A percentile compares a stretch with the other conserved stretches of the same genome.
Evolutionary conservation across 2,329 filamentous ascomycete species (phyloP).

Genomic region (Penicillium olsonii): DNA sequence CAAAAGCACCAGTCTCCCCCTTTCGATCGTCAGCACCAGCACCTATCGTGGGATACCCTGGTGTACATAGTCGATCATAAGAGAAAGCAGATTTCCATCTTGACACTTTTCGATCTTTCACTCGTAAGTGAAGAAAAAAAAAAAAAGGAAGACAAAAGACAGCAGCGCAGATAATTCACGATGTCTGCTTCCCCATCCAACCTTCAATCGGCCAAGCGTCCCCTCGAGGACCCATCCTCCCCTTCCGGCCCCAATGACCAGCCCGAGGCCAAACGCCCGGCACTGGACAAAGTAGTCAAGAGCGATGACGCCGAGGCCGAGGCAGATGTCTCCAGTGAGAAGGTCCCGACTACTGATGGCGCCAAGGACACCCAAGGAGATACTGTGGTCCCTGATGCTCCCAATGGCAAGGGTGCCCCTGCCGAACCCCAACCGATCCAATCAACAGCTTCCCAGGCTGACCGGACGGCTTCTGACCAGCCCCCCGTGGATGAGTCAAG

Average conservation of each 20-base stretch:
- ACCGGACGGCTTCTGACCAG: slow-evolving; percentile 47
- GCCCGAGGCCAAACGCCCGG: slow-evolving; percentile 94
- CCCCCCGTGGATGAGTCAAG: slow-evolving; percentile 81
- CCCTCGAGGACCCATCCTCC: slow-evolving; percentile 94
- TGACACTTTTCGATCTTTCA: slow-evolving; percentile 49
- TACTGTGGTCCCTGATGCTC: slow-evolving; percentile 66
- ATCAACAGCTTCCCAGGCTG: slow-evolving; percentile 57
- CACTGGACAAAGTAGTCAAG: slow-evolving; percentile 86
- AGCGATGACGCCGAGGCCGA: slow-evolving; percentile 54
- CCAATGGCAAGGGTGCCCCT: slow-evolving; percentile 54
- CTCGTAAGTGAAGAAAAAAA: slow-evolving; percentile 39
- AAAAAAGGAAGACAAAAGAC: slow-evolving; percentile 11
- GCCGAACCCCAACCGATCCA: slow-evolving; percentile 61
- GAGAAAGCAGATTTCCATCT: slow-evolving; percentile 54
- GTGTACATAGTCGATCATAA: slow-evolving; percentile 72
- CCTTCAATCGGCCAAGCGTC: slow-evolving; percentile 70
- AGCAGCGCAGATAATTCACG: slow-evolving; percentile 42
- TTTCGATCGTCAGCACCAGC: slow-evolving; percentile 67
- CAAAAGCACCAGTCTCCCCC: slow-evolving; percentile 42
- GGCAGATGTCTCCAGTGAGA: slow-evolving; percentile 30
- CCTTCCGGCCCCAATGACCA: slow-evolving; percentile 89
- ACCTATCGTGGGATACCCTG: slow-evolving; percentile 87
- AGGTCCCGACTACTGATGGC: slow-evolving; percentile 18
- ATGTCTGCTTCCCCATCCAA: slow-evolving; percentile 70
- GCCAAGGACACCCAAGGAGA: slow-evolving; percentile 58